Conservation (phyloP, 331 rosid species). For the Malus hybrid region DNA sequence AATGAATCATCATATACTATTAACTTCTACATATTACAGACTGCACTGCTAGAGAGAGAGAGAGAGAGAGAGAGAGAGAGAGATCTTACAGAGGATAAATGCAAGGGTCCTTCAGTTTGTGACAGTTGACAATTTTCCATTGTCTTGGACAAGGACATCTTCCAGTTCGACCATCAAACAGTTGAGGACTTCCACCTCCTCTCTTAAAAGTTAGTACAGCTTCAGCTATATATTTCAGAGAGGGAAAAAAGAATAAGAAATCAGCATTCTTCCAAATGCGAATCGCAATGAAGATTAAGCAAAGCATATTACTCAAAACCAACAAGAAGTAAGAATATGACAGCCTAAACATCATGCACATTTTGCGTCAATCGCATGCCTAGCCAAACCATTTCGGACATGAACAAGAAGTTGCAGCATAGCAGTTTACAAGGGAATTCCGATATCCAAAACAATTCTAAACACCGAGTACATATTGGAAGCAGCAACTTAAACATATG, state of each 20-base stretch:
- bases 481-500: neutral
- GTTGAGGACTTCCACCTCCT: constrained; percentile 15
- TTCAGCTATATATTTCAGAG: constrained; percentile 36
- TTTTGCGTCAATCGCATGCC: neutral
- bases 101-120: constrained; percentile 39
- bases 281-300: neutral
- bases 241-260: neutral
- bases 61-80: no score
- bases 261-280: neutral
- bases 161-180: constrained; percentile 14
- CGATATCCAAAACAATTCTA: neutral
- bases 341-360: neutral
- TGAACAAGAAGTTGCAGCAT: neutral
- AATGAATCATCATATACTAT: neutral
- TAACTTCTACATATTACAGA: neutral
- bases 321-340: neutral
- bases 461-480: neutral
- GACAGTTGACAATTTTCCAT: constrained; percentile 32
- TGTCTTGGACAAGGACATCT: constrained; percentile 38
- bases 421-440: neutral
- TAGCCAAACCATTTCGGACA: neutral
- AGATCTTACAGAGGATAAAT: constrained; percentile 44
- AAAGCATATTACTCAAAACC: neutral
- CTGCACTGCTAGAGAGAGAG: neutral
- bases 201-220: constrained; percentile 36